Evolutionary conservation across 768 basidiomycete species (phyloP), one percentile per base, ranked within the genome.

Genomic region (Boletus sensibilis): DNA sequence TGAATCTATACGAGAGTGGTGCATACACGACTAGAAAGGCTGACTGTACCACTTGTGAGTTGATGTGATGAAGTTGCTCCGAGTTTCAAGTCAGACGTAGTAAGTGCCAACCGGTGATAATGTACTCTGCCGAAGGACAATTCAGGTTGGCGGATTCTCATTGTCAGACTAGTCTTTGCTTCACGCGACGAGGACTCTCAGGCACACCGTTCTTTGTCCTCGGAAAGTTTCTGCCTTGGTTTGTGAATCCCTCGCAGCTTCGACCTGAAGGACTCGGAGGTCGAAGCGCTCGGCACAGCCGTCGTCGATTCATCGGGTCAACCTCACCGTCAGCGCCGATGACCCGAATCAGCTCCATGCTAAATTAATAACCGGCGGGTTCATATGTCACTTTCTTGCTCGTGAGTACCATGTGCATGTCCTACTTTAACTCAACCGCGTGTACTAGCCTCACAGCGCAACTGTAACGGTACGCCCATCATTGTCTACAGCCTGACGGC

Each of bases 1-100:
- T 64, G 80, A 83, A 64, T 78, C 77, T 2, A 68, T 71, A 51
- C 62, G 74, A 50, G 77, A 79, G 52, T 84, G 81, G 76, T 40
- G 18, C 18, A 31, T 31, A 8, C 29, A n/a, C n/a, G 29, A 5
- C 3, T 29, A 9, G 31, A 8, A 12, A 31, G 9, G 11, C 31
- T 12, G 9, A 10, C 10, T 31, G 29, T 31, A 4, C 31, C 31
- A 31, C 27, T 29, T 29, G 27, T 8, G 27, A 31, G 31, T 6
- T 6, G 31, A 11, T 10, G 31, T n/a, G n/a, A n/a, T n/a, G 10
- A 31, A 7, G 7, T 31, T 27, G 25, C 25, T 4, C 4, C 4
- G 25, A 4, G 25, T 27, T 27, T 27, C 25, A 31, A 31, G 31
- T 2, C 11, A 31, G 31, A 31, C 31, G 8, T 31, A 31, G 11